Evolutionary conservation across 805 yeast species (phyloP).

Genomic region (Candida glaebosa): DNA sequence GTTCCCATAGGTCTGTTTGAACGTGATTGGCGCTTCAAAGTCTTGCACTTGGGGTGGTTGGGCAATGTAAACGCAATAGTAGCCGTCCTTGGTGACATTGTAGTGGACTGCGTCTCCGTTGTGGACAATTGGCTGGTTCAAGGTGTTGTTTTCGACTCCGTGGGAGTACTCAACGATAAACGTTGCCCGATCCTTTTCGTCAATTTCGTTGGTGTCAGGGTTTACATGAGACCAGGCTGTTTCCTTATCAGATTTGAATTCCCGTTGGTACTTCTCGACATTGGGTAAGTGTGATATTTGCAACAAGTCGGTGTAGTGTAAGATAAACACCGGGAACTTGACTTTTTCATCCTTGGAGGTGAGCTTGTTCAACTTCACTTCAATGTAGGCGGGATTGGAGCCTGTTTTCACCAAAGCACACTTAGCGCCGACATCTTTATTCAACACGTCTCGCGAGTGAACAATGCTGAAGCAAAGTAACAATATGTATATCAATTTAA

Average conservation of each 20-base stretch:
- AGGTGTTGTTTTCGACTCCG: constrained; percentile 3
- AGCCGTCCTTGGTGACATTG: constrained; percentile 19
- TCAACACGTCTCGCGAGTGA: not conserved
- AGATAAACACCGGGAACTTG: constrained; percentile 22
- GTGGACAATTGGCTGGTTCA: constrained; percentile 1
- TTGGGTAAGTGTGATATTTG: constrained; percentile 18
- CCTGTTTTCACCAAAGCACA: constrained; percentile 4
- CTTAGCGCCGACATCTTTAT: not conserved
- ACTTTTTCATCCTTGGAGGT: constrained; percentile 5
- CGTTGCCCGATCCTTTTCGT: constrained; percentile 4
- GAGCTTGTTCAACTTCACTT: constrained; percentile 10
- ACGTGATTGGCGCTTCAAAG: constrained; percentile 15
- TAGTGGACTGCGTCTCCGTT: constrained; percentile 10
- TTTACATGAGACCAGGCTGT: constrained; percentile 6
- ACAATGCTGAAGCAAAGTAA: not conserved
- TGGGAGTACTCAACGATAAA: constrained; percentile 5
- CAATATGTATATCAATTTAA: not conserved
- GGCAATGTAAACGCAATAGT: constrained; percentile 29
- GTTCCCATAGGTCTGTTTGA: constrained; percentile 22
- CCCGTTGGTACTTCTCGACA: constrained; percentile 11
- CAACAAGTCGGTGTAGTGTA: constrained; percentile 20
- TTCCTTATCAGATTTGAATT: constrained; percentile 6
- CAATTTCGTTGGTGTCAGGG: constrained; percentile 4
- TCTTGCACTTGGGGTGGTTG: constrained; percentile 13
- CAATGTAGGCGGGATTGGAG: constrained; percentile 6